phyloP scores from a whole-genome alignment of 2,329 filamentous ascomycete species.

The Fonsecaea pedrosoi region DNA sequence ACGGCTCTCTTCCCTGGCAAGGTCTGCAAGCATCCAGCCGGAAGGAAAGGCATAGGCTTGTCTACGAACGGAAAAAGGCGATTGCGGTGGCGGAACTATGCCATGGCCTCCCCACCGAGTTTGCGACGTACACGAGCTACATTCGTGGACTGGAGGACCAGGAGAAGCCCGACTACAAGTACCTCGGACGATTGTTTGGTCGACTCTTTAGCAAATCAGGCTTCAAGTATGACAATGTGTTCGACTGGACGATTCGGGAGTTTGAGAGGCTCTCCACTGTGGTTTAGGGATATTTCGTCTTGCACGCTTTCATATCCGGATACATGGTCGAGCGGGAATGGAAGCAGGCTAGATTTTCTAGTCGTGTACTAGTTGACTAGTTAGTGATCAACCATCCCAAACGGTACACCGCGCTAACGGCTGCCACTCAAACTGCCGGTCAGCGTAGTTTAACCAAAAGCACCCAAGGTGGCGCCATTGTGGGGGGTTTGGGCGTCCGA shows the following conservation, averaged over 20 bases:
- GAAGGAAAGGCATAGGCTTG: slow-evolving; percentile 22
- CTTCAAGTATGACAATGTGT: slow-evolving; percentile 40
- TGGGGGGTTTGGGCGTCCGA: too few relatives aligned
- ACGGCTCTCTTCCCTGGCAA: slow-evolving; percentile 58
- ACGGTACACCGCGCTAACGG: too few relatives aligned
- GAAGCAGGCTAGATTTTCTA: too few relatives aligned
- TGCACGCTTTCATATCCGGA: too few relatives aligned
- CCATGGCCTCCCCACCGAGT: slow-evolving; percentile 37
- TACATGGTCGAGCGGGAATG: too few relatives aligned
- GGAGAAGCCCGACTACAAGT: slow-evolving; percentile 38
- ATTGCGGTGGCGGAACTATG: slow-evolving; percentile 37
- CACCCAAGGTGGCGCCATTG: too few relatives aligned
- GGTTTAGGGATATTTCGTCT: too few relatives aligned
- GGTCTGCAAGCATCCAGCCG: slow-evolving; percentile 63
- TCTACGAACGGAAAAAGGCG: slow-evolving; percentile 39
- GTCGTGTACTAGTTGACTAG: too few relatives aligned
- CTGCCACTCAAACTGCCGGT: too few relatives aligned
- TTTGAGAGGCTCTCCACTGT: slow-evolving; percentile 17
- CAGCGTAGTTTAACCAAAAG: too few relatives aligned
- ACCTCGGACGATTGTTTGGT: slow-evolving; percentile 35
- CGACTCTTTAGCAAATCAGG: slow-evolving; percentile 33
- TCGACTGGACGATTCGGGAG: slow-evolving; percentile 40
- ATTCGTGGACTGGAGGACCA: slow-evolving; percentile 27
- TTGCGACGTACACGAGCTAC: slow-evolving; percentile 37
- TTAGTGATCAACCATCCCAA: too few relatives aligned